Evolutionary conservation across 1,139 yeast species (phyloP).

Genomic region (Candida tetrigidarum): DNA sequence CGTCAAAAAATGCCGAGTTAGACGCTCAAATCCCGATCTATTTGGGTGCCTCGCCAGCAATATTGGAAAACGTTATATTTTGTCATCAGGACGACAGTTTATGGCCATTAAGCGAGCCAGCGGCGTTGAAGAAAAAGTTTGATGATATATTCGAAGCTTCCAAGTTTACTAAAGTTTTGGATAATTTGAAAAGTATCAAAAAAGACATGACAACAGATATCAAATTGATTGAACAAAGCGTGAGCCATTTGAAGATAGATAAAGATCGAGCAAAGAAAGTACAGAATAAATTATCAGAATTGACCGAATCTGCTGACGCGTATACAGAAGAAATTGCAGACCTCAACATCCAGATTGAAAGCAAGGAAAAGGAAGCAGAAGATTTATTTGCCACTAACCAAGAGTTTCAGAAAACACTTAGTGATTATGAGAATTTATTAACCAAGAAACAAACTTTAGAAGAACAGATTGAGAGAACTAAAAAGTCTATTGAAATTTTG

Average conservation of each 20-base stretch:
- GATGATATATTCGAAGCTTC: conserved; percentile 97
- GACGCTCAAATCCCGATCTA: conserved; percentile 81
- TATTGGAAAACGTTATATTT: conserved; percentile 89
- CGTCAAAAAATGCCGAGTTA: conserved; percentile 84
- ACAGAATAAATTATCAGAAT: conserved; percentile 46
- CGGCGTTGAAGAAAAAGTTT: conserved; percentile 84
- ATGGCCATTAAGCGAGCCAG: conserved; percentile 97
- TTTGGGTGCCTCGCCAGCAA: conserved; percentile 87
- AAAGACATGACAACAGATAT: conserved; percentile 81
- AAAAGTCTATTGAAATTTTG: conserved; percentile 47
- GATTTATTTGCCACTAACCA: conserved; percentile 76
- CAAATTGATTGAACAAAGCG: conserved; percentile 75
- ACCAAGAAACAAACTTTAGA: conserved; percentile 48
- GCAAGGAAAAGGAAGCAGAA: conserved; percentile 62
- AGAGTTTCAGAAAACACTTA: conserved; percentile 74
- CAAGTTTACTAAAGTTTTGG: conserved; percentile 89
- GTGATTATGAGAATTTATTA: conserved; percentile 61
- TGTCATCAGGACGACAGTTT: conserved; percentile 97
- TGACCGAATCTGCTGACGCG: conserved; percentile 46
- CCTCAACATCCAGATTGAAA: conserved; percentile 53
- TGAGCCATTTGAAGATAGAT: conserved; percentile 74
- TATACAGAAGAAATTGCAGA: conserved; percentile 54
- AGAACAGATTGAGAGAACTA: conserved; percentile 55
- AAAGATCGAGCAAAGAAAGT: conserved; percentile 72
- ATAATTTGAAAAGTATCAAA: conserved; percentile 71